Evolutionary conservation across 352 stramenopile genomes (phyloP).

Genomic region (Phytopythium litorale): DNA sequence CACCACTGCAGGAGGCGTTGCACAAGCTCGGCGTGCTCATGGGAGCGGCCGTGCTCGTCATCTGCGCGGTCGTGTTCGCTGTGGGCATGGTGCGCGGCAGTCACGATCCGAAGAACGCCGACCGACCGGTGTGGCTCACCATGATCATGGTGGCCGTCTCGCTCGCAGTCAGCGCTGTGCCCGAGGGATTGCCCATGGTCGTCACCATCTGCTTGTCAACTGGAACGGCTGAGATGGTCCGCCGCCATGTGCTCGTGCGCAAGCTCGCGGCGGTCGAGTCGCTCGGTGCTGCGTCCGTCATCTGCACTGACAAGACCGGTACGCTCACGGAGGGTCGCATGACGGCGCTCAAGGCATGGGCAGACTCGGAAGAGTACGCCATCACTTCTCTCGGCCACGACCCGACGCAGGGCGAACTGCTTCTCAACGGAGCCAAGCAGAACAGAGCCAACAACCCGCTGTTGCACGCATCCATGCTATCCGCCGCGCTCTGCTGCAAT

Average conservation of each 20-base stretch:
- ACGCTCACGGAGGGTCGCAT: slow-evolving; percentile 91
- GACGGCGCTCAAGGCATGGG: slow-evolving; percentile 76
- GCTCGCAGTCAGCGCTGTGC: slow-evolving; percentile 70
- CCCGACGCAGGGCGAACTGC: slow-evolving; percentile 42
- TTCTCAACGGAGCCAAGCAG: slow-evolving; percentile 34
- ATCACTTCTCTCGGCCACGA: slow-evolving; percentile 66
- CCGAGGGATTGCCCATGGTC: slow-evolving; percentile 76
- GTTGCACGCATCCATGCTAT: slow-evolving; percentile 46
- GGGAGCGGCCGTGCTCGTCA: slow-evolving; percentile 76
- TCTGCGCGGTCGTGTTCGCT: slow-evolving; percentile 81
- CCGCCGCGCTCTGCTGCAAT: slow-evolving; percentile 72
- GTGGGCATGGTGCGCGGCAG: slow-evolving; percentile 63
- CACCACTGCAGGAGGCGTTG: slow-evolving; percentile 89
- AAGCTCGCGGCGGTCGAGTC: slow-evolving; percentile 83
- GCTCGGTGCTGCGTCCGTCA: slow-evolving; percentile 90
- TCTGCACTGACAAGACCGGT: slow-evolving; percentile 94
- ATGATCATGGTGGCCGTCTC: slow-evolving; percentile 95
- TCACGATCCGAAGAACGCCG: slow-evolving; percentile 47
- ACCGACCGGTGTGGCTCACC: slow-evolving; percentile 82
- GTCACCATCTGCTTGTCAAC: slow-evolving; percentile 78
- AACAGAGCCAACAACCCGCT: slow-evolving; percentile 46
- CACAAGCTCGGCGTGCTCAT: slow-evolving; percentile 91
- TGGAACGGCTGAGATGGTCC: slow-evolving; percentile 69
- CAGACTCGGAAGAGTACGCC: slow-evolving; percentile 59
- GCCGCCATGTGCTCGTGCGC: slow-evolving; percentile 78